A percentile compares a stretch with the other conserved stretches of the same genome.
These are phyloP conservation scores for Penicillium flavigenum DNA, from an alignment of 495 filamentous ascomycete species.

Conservation along the genomic window DNA sequence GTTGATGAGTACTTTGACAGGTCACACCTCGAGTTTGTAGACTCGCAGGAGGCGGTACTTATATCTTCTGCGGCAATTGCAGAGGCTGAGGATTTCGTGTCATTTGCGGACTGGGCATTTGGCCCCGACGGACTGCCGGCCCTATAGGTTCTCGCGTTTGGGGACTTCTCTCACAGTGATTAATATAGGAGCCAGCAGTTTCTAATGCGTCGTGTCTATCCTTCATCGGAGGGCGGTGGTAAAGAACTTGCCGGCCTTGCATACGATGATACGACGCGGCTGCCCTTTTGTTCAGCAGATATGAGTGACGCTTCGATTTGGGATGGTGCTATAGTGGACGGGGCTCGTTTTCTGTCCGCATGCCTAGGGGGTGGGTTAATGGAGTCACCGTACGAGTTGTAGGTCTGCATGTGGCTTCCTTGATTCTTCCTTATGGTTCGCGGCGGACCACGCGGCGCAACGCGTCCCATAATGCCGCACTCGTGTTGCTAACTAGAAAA, in stretches of 20 bases:
- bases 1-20: neutral
- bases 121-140: conserved; percentile 14
- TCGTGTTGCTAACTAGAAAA: too few relatives aligned
- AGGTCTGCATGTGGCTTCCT: neutral
- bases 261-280: neutral
- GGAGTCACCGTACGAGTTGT: neutral
- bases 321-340: neutral
- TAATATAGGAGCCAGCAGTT: conserved; percentile 13
- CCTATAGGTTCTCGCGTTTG: conserved; percentile 14
- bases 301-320: neutral
- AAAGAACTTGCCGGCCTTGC: neutral
- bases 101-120: conserved; percentile 20
- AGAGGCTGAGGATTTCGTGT: conserved; percentile 8
- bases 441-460: neutral
- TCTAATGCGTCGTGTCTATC: neutral
- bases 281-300: neutral
- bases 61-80: neutral
- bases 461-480: too few relatives aligned
- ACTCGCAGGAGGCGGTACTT: neutral
- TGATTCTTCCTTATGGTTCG: neutral
- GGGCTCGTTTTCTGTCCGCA: neutral
- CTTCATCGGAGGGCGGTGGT: neutral
- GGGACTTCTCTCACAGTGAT: conserved; percentile 14
- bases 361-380: neutral
- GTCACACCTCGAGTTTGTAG: neutral